Evolutionary conservation across 2,329 filamentous ascomycete genomes (phyloP).

Genomic region (Aspergillus felis): DNA sequence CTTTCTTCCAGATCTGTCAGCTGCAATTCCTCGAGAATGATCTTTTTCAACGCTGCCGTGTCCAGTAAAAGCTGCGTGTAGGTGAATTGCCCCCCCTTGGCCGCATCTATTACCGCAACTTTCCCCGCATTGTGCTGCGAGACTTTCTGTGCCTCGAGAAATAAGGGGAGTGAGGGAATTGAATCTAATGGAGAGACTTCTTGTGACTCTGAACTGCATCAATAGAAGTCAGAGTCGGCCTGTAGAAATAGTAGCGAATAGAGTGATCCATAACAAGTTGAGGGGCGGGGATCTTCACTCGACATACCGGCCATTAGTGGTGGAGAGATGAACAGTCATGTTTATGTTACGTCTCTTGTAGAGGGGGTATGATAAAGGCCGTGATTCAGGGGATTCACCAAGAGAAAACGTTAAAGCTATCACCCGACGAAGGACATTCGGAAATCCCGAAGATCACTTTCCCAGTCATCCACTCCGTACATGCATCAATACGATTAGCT

Average conservation of each 20-base stretch:
- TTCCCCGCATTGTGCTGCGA: conserved; percentile 31
- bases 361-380: neutral
- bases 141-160: conserved; percentile 35
- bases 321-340: neutral
- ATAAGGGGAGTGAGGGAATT: conserved; percentile 38
- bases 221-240: conserved; percentile 6
- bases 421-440: neutral
- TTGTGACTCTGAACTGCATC: neutral
- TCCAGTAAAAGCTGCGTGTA: conserved; percentile 40
- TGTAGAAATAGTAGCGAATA: neutral
- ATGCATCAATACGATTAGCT: neutral
- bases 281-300: neutral
- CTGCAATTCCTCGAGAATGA: conserved; percentile 30
- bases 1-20: conserved; percentile 34
- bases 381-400: neutral
- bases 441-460: neutral
- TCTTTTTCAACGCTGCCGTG: conserved; percentile 32
- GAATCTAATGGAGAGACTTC: conserved; percentile 16
- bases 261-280: neutral
- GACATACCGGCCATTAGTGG: neutral
- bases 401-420: neutral
- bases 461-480: no score
- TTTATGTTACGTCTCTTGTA: neutral
- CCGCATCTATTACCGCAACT: conserved; percentile 37
- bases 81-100: conserved; percentile 38